Percentiles rank a stretch among this genome's conserved stretches.
Evolutionary conservation across 1,284 basidiomycete genomes (phyloP).

Genomic region (Ganoderma multipileum): DNA sequence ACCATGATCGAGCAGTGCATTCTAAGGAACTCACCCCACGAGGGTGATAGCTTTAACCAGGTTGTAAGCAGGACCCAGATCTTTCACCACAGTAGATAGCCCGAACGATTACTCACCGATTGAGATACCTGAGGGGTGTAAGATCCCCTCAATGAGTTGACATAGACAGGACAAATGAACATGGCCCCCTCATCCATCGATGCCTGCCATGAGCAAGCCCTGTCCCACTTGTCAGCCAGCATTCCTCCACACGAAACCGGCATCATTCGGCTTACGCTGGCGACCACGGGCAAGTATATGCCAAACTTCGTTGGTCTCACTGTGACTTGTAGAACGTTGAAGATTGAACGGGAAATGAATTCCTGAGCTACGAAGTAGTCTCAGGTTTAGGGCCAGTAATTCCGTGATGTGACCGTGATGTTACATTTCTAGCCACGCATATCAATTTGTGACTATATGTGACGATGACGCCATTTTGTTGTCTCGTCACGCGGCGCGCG

Average conservation of each 20-base stretch:
- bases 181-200: background rate
- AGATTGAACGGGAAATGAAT: no score
- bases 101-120: background rate
- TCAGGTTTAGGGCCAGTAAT: no score
- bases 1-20: background rate
- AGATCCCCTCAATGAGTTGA: background rate
- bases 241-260: background rate
- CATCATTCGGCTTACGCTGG: background rate
- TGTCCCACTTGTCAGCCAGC: background rate
- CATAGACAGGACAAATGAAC: background rate
- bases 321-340: no score
- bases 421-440: no score
- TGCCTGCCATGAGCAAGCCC: background rate
- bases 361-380: no score
- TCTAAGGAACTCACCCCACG: background rate
- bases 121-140: background rate
- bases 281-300: background rate
- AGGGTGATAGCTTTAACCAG: background rate
- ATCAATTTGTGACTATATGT: no score
- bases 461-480: no score
- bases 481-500: no score
- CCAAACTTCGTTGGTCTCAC: background rate
- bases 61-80: no score
- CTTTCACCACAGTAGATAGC: background rate
- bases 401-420: no score